phyloP scores from a whole-genome alignment of 148 eudicot species.

The Chenopodium quinoa region DNA sequence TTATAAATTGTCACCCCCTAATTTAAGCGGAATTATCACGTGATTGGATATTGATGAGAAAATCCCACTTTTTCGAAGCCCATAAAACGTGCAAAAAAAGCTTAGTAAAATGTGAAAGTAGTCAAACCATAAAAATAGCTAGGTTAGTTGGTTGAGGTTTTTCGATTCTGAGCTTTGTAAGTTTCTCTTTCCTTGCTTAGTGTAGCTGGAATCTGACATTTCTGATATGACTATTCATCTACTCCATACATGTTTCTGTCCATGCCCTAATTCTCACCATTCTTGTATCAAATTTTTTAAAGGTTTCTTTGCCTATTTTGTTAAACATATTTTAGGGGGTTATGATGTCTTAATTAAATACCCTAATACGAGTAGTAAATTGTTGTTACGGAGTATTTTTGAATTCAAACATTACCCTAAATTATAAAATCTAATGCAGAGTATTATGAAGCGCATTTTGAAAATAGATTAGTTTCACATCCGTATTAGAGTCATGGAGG shows the following conservation, averaged over 20 bases:
- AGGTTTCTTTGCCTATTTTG: not conserved
- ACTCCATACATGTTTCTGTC: not conserved
- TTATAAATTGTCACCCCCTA: not conserved
- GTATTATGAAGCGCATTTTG: too few species aligned
- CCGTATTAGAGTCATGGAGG: too few species aligned
- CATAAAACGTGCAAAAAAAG: not conserved
- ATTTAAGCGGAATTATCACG: too few species aligned
- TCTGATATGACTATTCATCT: not conserved
- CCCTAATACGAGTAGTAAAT: too few species aligned
- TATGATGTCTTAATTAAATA: not conserved
- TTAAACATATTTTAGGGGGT: not conserved
- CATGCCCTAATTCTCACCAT: not conserved
- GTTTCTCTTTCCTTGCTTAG: not conserved
- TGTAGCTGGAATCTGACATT: not conserved
- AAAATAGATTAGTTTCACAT: too few species aligned
- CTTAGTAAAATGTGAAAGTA: constrained; percentile 22
- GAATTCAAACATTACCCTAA: too few species aligned
- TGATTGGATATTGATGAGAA: not conserved
- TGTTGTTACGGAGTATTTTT: too few species aligned
- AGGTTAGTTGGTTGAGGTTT: not conserved
- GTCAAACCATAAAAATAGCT: not conserved
- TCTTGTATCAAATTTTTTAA: not conserved
- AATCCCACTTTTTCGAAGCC: not conserved
- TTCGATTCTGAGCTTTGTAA: not conserved
- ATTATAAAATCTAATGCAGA: too few species aligned